Percentiles rank a stretch among this genome's conserved stretches.
Conservation (phyloP, 2,329 filamentous ascomycete species). For the Colletotrichum phormii region DNA sequence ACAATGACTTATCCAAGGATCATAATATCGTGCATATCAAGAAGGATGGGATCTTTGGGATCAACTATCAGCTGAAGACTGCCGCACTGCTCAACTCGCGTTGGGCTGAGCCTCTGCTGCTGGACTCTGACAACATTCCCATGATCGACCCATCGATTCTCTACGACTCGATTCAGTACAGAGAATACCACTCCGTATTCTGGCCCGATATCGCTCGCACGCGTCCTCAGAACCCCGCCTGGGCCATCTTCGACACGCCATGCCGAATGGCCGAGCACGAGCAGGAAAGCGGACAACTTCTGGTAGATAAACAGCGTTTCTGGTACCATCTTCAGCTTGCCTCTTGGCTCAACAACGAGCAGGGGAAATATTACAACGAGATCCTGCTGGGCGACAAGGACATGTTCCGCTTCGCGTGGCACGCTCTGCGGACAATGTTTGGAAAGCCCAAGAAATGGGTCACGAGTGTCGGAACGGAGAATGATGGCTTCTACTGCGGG, state of each 20-base stretch:
- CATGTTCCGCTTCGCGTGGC: slow-evolving; percentile 33
- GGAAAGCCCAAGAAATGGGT: slow-evolving; percentile 25
- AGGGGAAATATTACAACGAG: slow-evolving; percentile 23
- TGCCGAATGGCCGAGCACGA: slow-evolving; percentile 30
- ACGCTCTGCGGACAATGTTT: slow-evolving; percentile 12
- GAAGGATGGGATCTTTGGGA: slow-evolving; percentile 28
- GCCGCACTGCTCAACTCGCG: slow-evolving; percentile 20
- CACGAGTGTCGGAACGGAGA: slow-evolving; percentile 23
- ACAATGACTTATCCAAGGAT: slow-evolving; percentile 26
- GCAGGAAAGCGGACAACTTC: slow-evolving; percentile 20
- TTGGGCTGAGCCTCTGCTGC: slow-evolving; percentile 13
- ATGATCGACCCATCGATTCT: slow-evolving; percentile 13
- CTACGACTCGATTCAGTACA: slow-evolving; percentile 24
- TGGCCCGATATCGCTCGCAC: slow-evolving; percentile 28
- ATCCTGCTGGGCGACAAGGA: slow-evolving; percentile 28
- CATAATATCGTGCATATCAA: slow-evolving; percentile 26
- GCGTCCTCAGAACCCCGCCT: slow-evolving; percentile 12
- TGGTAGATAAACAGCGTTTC: slow-evolving; percentile 27
- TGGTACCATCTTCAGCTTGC: slow-evolving; percentile 32
- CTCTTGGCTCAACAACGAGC: slow-evolving; percentile 29
- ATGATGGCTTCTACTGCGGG: slow-evolving; percentile 26
- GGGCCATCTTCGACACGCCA: slow-evolving; percentile 26
- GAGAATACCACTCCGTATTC: slow-evolving; percentile 16
- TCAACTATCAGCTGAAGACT: slow-evolving; percentile 33
- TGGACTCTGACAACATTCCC: slow-evolving; percentile 21